These are phyloP conservation scores for Dovyalis caffra DNA, from an alignment of 345 rosid genomes.

Conservation along the genomic window DNA sequence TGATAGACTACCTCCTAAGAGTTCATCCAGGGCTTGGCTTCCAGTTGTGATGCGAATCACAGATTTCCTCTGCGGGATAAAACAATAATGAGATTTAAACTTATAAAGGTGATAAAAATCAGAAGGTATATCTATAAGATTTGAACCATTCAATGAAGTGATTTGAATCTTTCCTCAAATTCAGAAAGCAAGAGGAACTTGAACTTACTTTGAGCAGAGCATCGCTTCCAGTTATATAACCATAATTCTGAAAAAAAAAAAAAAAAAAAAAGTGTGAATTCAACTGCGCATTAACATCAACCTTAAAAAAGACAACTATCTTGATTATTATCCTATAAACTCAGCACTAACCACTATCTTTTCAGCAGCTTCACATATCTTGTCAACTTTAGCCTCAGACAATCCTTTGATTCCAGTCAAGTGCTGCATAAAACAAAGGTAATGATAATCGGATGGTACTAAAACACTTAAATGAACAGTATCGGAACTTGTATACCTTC, in stretches of 20 bases:
- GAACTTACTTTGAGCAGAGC: constrained; percentile 74
- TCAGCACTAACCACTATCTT: constrained; percentile 75
- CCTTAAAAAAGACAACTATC: neutral
- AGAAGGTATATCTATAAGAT: neutral
- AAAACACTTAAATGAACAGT: neutral
- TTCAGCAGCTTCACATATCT: constrained; percentile 97
- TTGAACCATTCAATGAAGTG: neutral
- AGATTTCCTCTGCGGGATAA: constrained; percentile 48
- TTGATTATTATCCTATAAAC: neutral
- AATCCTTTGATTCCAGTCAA: constrained; percentile 93
- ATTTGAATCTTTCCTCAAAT: neutral
- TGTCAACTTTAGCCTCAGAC: constrained; percentile 95
- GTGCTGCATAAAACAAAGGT: constrained; percentile 37
- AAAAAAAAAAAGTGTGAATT: neutral
- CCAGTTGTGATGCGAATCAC: constrained; percentile 87
- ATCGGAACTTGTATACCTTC: constrained; percentile 45
- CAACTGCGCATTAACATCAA: neutral
- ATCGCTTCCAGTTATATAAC: constrained; percentile 90
- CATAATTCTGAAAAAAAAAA: constrained; percentile 54
- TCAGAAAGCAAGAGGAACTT: constrained; percentile 3
- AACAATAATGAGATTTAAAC: neutral
- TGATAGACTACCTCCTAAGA: constrained; percentile 61
- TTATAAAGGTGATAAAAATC: neutral
- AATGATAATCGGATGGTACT: neutral
- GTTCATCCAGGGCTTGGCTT: constrained; percentile 92